phyloP scores from a whole-genome alignment of 192 early-diverging fungal species.

The Mortierella antarctica region DNA sequence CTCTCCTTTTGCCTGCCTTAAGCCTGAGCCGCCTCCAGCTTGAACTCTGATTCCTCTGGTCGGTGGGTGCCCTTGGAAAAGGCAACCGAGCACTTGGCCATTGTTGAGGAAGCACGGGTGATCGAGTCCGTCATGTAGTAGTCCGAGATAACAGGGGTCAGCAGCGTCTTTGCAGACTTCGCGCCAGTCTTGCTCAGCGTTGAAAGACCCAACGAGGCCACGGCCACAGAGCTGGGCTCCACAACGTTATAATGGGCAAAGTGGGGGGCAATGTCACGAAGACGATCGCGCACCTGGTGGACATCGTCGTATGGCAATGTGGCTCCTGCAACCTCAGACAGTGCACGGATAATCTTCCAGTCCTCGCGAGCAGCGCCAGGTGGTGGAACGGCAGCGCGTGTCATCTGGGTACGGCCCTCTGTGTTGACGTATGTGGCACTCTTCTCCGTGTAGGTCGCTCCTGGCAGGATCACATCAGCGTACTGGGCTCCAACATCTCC shows the following conservation, averaged over 20 bases:
- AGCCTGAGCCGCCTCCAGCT: slow-evolving; percentile 39
- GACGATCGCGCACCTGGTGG: slow-evolving; percentile 81
- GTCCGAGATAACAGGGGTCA: slow-evolving; percentile 80
- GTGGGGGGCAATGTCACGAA: slow-evolving; percentile 87
- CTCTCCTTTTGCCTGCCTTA: slow-evolving; percentile 1
- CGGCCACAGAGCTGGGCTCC: slow-evolving; percentile 67
- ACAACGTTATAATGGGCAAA: slow-evolving; percentile 80
- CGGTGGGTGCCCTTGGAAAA: slow-evolving; percentile 47
- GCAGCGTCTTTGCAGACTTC: slow-evolving; percentile 51
- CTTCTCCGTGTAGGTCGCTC: slow-evolving; percentile 97
- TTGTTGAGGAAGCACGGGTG: slow-evolving; percentile 90
- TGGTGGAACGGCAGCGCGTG: slow-evolving; percentile 91
- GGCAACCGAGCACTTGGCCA: slow-evolving; percentile 92
- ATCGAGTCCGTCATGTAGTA: slow-evolving; percentile 98
- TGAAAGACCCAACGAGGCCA: slow-evolving; percentile 69
- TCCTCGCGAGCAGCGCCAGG: slow-evolving; percentile 95
- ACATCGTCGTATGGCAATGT: slow-evolving; percentile 93
- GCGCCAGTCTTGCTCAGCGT: slow-evolving; percentile 57
- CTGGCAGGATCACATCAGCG: slow-evolving; percentile 97
- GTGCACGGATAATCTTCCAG: slow-evolving; percentile 98
- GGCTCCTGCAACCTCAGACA: slow-evolving; percentile 90
- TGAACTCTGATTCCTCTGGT: slow-evolving; percentile 50
- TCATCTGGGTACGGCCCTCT: slow-evolving; percentile 93
- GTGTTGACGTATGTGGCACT: slow-evolving; percentile 96
- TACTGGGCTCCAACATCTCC: slow-evolving; percentile 95